A percentile compares a stretch with the other conserved stretches of the same genome.
These are phyloP conservation scores for Phaeolepiota aurea DNA, from an alignment of 768 basidiomycete species.

Conservation along the genomic window DNA sequence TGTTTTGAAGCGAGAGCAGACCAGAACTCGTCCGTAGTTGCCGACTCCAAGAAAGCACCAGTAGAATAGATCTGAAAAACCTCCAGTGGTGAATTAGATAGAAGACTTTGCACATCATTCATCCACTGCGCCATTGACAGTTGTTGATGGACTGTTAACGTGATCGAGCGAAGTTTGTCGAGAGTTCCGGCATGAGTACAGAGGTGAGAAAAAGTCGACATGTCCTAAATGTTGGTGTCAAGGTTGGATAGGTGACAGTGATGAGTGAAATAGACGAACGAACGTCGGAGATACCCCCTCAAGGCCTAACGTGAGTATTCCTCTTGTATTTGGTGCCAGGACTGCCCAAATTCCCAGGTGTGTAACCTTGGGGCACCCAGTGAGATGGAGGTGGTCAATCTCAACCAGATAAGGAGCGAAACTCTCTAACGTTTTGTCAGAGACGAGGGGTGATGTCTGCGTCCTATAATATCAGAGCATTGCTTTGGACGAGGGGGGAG, in stretches of 20 bases:
- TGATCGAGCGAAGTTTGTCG: slow-evolving; percentile 42
- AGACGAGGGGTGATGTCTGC: slow-evolving; percentile 50
- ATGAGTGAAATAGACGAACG: too few relatives aligned
- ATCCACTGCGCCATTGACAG: slow-evolving; percentile 36
- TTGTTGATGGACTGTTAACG: slow-evolving; percentile 40
- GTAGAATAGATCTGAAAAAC: slow-evolving; percentile 56
- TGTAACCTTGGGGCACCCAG: slow-evolving; percentile 65
- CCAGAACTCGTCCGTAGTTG: slow-evolving; percentile 43
- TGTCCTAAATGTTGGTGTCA: slow-evolving; percentile 34
- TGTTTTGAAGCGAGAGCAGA: slow-evolving; percentile 39
- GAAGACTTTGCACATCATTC: slow-evolving; percentile 27
- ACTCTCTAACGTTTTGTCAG: slow-evolving; percentile 42
- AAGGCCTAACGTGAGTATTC: slow-evolving; percentile 47
- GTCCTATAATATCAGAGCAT: too few relatives aligned
- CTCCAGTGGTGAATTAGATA: slow-evolving; percentile 44
- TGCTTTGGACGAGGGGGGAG: slow-evolving; percentile 1
- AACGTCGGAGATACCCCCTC: slow-evolving; percentile 57
- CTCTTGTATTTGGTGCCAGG: slow-evolving; percentile 31
- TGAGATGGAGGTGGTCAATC: slow-evolving; percentile 50
- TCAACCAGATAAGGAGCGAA: slow-evolving; percentile 40
- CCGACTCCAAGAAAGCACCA: slow-evolving; percentile 27
- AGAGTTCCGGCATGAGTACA: slow-evolving; percentile 30
- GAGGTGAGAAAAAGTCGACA: slow-evolving; percentile 31
- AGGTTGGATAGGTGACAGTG: too few relatives aligned
- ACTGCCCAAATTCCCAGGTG: slow-evolving; percentile 49